Evolutionary conservation across 257 asterid genomes (phyloP).

Genomic region (Solanum sejunctum): DNA sequence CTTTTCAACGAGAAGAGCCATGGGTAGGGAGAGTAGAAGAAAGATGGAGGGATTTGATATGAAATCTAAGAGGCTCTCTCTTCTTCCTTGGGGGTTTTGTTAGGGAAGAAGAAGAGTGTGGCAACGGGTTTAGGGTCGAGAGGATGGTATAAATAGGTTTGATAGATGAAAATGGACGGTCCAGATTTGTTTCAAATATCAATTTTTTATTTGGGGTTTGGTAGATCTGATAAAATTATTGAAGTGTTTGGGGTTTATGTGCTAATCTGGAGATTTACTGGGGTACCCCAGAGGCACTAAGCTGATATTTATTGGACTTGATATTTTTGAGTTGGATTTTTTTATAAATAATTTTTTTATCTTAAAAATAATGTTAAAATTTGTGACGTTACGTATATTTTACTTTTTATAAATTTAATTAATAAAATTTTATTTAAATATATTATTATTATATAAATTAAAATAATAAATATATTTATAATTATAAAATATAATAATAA

Average conservation of each 20-base stretch:
- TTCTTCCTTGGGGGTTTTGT: not conserved
- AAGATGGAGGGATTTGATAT: not conserved
- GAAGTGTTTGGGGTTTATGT: too few species aligned
- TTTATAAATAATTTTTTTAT: too few species aligned
- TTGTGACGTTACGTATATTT: too few species aligned
- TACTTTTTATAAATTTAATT: too few species aligned
- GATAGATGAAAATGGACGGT: conserved; percentile 3
- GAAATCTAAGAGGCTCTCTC: not conserved
- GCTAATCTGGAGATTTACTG: too few species aligned
- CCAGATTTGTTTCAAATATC: conserved; percentile 9
- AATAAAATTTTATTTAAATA: too few species aligned
- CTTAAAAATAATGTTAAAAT: too few species aligned
- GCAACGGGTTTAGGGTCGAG: not conserved
- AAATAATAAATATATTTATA: too few species aligned
- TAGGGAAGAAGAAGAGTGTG: conserved; percentile 7
- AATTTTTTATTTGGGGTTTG: not conserved
- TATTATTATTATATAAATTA: too few species aligned
- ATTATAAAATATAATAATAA: too few species aligned
- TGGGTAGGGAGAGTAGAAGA: conserved; percentile 1
- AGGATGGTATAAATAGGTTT: conserved; percentile 13
- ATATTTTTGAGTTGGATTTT: too few species aligned
- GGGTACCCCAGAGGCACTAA: not conserved
- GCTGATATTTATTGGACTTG: not conserved
- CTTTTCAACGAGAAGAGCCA: conserved; percentile 70
- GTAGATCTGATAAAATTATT: not conserved